phyloP scores from a whole-genome alignment of 2,329 filamentous ascomycete genomes.

The Boeremia exigua region DNA sequence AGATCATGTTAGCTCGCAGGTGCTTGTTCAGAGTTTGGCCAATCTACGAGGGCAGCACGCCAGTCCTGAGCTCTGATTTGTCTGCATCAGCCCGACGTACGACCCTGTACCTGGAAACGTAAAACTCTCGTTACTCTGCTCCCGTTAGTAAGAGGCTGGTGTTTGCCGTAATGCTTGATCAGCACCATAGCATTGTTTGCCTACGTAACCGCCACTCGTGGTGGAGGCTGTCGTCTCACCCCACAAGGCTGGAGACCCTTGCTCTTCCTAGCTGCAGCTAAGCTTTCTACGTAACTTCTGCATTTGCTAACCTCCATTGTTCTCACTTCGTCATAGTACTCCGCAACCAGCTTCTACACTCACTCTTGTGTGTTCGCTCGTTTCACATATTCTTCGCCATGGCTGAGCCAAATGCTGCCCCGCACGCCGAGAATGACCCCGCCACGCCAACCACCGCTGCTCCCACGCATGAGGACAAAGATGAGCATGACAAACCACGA shows the following conservation, averaged over 20 bases:
- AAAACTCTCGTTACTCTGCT: no score
- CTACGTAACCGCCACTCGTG: conserved; percentile 17
- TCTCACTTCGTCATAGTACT: background rate
- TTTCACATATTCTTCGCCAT: conserved; percentile 18
- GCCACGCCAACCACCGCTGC: conserved; percentile 24
- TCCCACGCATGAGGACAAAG: conserved; percentile 22
- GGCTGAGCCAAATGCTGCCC: conserved; percentile 34
- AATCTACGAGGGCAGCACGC: no score
- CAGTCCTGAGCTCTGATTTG: no score
- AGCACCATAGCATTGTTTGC: no score
- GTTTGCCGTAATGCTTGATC: no score
- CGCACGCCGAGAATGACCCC: conserved; percentile 38
- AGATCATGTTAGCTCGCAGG: no score
- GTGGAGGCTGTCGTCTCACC: conserved; percentile 8
- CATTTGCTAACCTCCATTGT: conserved; percentile 15
- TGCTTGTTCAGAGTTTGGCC: no score
- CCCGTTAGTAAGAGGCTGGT: no score
- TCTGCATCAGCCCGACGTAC: no score
- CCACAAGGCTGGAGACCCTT: conserved; percentile 20
- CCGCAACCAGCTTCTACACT: background rate
- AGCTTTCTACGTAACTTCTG: conserved; percentile 25
- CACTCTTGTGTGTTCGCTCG: background rate
- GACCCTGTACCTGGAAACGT: no score
- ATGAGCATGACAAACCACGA: conserved; percentile 37
- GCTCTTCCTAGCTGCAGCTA: conserved; percentile 23